Evolutionary conservation across 352 stramenopile species (phyloP).

Genomic region (Phytophthora pluvialis): DNA sequence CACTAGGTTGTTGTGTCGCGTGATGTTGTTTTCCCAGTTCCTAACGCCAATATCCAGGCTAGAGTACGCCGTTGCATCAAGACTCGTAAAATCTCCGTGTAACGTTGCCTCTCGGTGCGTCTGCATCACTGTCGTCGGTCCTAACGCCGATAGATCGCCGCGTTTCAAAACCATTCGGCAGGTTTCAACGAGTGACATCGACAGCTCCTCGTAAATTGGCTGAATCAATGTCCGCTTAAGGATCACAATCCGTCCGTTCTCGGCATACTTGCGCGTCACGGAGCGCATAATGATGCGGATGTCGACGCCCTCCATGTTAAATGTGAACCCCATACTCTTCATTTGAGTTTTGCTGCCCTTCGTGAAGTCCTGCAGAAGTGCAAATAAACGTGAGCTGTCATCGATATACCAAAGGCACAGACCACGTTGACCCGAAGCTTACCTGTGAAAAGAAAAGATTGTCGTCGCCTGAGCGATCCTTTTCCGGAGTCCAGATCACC

Average conservation of each 20-base stretch:
- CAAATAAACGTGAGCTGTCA: not conserved
- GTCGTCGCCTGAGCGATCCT: not conserved
- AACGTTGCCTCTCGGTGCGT: conserved; percentile 25
- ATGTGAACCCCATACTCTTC: conserved; percentile 19
- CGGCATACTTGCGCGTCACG: conserved; percentile 26
- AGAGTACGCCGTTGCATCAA: not conserved
- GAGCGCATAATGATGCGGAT: conserved; percentile 12
- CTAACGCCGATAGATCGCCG: conserved; percentile 16
- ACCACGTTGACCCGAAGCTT: not conserved
- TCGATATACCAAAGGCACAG: no score
- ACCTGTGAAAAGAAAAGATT: conserved; percentile 23
- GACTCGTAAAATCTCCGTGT: not conserved
- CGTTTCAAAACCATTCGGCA: conserved; percentile 25
- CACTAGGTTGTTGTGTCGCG: conserved; percentile 17
- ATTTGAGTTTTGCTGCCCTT: conserved; percentile 24
- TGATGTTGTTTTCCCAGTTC: conserved; percentile 21
- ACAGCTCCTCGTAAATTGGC: conserved; percentile 5
- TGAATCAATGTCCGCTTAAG: conserved; percentile 29
- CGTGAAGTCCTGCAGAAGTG: conserved; percentile 17
- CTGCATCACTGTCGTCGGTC: conserved; percentile 27
- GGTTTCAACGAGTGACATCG: conserved; percentile 21
- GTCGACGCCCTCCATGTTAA: conserved; percentile 8
- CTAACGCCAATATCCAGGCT: conserved; percentile 15
- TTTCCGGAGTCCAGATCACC: conserved; percentile 18
- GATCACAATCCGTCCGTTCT: conserved; percentile 16